Evolutionary conservation across 169 alveolate species (phyloP), one percentile per base, ranked within the genome.

Genomic region (Sarcocystis neurona): DNA sequence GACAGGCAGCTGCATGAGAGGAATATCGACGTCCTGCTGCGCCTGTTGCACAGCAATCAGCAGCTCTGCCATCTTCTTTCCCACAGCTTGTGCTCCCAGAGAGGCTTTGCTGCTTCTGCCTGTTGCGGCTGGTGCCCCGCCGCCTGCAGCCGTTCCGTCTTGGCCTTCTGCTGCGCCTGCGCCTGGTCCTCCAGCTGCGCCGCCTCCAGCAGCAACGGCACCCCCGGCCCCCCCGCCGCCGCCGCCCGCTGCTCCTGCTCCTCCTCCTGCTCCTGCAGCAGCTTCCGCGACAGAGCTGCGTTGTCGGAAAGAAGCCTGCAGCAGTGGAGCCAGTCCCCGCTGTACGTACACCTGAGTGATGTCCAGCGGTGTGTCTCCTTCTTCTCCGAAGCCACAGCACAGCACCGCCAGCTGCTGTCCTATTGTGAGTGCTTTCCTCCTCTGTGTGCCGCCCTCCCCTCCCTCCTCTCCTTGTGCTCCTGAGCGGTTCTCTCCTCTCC

Each of bases 21-120:
- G 99, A 80, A 97, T 97, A 89, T 97, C 97, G 12, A 97, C 96
- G 92, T 96, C 97, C 88, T 97, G 95, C 44, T 96, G 97, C 87
- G 98, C 97, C 93, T 97, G 97, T 84, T 96, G 96, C 86, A 98
- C 92, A 53, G 98, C 97, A 41, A 97, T 94, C 82, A 96, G 95
- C 23, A 97, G 93, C 90, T 98, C 98, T 43, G 94, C 92, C 10
- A 96, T 89, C 84, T 95, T 95, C 74, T 94, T 95, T 70, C 93
- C 94, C 39, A 97, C 94, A 12, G 93, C 88, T 46, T 94, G 93
- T 23, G 91, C 85, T 1, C 93, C 94, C 20, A 50, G 79, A 30
- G 90, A 85, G 41, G 84, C 53, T 27, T 77, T 50, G 0, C 78
- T 77, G n/a, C n/a, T n/a, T n/a, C n/a, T n/a, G n/a, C n/a, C n/a